Evolutionary conservation across 2,329 filamentous ascomycete genomes (phyloP), one percentile per base, ranked within the genome.

Genomic region (Fusarium pseudoanthophilum): DNA sequence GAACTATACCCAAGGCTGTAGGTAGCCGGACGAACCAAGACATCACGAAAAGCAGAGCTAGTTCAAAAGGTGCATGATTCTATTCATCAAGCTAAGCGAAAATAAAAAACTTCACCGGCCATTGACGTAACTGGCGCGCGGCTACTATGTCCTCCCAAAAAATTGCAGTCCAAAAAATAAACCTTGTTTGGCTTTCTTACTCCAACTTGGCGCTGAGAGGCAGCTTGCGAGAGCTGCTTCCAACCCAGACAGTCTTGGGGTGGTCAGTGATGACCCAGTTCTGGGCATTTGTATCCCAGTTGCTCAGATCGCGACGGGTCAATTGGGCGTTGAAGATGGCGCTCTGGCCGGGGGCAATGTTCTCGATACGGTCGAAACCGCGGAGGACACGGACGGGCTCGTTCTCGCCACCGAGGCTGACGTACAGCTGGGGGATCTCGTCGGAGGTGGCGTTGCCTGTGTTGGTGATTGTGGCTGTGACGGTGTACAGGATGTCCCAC

Each of bases 241-340:
- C 88, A 13, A 90, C 86, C 69, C 80, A 88, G 18, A 88, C 85
- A 61, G 80, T 89, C 85, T 90, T 90, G 64, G 84, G 78, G 52
- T 82, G 77, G 24, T 83, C 75, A 14, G 83, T 85, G n/a, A 90
- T 77, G 51, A 94, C 88, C 95, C 95, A 98, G 85, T 98, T 92
- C 86, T 98, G 95, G n/a, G 84, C 80, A 3, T 79, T 86, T 2
- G 89, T 85, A 75, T 97, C 93, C 95, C 95, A 98, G 84, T 95
- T 96, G 80, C 92, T 94, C 63, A 98, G 75, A 79, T 98, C 95
- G 64, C 94, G 90, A 43, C 95, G 88, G 11, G 91, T 95, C 62
- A 98, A 82, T 21, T 91, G 87, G 1, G 89, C 91, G 2, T 82
- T 86, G 85, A 96, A 97, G 4, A 86, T 89, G 7, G 84, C 86